Evolutionary conservation across 176 grass and related monocot species (phyloP), one percentile per base, ranked within the genome.

Genomic region (sorghum (Sorghum bicolor)): DNA sequence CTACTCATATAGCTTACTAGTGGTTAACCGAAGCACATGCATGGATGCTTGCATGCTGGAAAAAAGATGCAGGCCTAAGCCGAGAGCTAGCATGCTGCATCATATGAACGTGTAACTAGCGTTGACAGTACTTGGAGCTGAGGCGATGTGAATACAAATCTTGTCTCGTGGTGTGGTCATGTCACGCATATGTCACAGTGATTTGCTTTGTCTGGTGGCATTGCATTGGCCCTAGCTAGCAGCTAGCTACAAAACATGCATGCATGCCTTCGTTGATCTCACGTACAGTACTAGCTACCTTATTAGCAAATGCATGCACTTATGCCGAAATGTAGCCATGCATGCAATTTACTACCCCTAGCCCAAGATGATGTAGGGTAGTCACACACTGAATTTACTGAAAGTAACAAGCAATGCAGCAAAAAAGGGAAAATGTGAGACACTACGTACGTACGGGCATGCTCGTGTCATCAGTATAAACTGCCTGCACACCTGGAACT

Each of bases 21-120:
- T 70, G 64, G 64, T 72, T 80, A 64, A 68, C 76, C 10, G 52
- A 79, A 63, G 68, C 41, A 65, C 84, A 55, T 73, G 75, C 65
- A 25, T 64, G 69, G 7, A 64, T 60, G 47, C 20, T 44, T 20
- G 36, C 5, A 48, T 72, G 45, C 16, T 75, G 34, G 85, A 81
- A 58, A 67, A 22, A 33, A 75, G 25, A 36, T 32, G 70, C 33
- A 67, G 44, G 34, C 25, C 25, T 63, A 60, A 53, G 38, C 70
- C 41, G 52, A 6, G 16, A n/a, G 50, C 50, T 53, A 22, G 45
- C 36, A 50, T 16, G 28, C n/a, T 43, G 69, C 17, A 5, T 10
- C 66, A 61, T 40, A 50, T 5, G 44, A 6, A 50, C 4, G 61
- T n/a, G 16, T 39, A 1, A 32, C 31, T 36, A 66, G 41, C 33